phyloP scores from a whole-genome alignment of 2,329 filamentous ascomycete genomes.

The Hymenoscyphus linearis region DNA sequence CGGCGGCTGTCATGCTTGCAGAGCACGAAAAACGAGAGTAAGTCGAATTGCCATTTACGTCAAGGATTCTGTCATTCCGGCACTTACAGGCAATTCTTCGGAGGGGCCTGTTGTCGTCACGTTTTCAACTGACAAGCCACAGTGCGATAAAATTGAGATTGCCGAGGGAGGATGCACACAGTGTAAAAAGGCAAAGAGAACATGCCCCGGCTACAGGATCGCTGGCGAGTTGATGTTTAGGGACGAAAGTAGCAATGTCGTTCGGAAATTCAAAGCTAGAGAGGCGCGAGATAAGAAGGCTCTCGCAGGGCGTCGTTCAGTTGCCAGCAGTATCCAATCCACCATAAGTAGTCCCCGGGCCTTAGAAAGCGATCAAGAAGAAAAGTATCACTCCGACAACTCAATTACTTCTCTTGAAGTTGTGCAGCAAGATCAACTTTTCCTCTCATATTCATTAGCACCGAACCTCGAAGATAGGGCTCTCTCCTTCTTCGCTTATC shows the following conservation, averaged over 20 bases:
- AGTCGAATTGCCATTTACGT: neutral
- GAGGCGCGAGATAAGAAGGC: constrained; percentile 17
- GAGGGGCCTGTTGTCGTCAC: neutral
- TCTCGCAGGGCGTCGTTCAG: neutral
- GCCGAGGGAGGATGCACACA: constrained; percentile 44
- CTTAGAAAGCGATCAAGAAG: neutral
- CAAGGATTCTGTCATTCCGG: neutral
- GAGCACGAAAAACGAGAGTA: constrained; percentile 51
- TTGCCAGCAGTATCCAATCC: neutral
- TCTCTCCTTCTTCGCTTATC: constrained; percentile 22
- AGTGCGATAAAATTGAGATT: constrained; percentile 49
- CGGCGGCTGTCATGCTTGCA: constrained; percentile 50
- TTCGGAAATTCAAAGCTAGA: constrained; percentile 39
- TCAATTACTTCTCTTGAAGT: constrained; percentile 13
- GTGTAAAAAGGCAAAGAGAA: constrained; percentile 46
- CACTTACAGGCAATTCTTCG: neutral
- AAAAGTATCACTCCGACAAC: neutral
- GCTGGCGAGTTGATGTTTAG: constrained; percentile 53
- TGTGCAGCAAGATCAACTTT: constrained; percentile 32
- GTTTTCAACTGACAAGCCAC: constrained; percentile 8
- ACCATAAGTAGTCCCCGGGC: neutral
- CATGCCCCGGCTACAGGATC: constrained; percentile 51
- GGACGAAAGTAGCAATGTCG: constrained; percentile 51
- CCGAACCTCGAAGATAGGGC: constrained; percentile 27
- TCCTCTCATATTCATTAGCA: constrained; percentile 29